A percentile compares a stretch with the other conserved stretches of the same genome.
Conservation (phyloP, 1,284 basidiomycete species). For the Caloboletus firmus region DNA sequence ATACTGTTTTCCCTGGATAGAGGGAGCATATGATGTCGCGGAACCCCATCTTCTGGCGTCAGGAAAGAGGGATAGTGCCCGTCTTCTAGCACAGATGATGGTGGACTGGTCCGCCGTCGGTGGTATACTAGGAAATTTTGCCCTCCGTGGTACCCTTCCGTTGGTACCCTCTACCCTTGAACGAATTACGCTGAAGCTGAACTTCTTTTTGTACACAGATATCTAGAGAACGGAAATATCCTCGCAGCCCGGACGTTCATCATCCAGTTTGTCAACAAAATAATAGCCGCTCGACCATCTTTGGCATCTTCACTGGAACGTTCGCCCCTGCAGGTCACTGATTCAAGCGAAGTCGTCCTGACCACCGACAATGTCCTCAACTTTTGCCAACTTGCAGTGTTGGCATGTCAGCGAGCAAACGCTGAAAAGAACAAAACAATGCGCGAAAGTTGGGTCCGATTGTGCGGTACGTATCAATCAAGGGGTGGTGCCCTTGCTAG, state of each 20-base stretch:
- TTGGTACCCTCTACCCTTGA: constrained; percentile 39
- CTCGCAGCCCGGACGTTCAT: constrained; percentile 85
- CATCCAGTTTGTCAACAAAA: constrained; percentile 65
- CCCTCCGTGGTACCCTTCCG: constrained; percentile 82
- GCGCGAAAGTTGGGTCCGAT: constrained; percentile 78
- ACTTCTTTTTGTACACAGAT: constrained; percentile 40
- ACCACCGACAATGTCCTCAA: constrained; percentile 77
- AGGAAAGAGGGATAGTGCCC: constrained; percentile 84
- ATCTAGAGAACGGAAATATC: constrained; percentile 85
- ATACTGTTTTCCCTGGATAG: constrained; percentile 40
- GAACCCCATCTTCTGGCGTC: constrained; percentile 81
- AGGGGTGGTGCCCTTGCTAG: constrained; percentile 59
- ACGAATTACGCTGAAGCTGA: background rate
- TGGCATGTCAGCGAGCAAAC: constrained; percentile 81
- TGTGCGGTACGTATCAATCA: constrained; percentile 80
- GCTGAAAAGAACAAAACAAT: constrained; percentile 69
- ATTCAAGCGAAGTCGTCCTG: constrained; percentile 65
- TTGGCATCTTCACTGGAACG: constrained; percentile 44
- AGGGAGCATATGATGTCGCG: constrained; percentile 70
- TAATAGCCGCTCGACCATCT: constrained; percentile 43
- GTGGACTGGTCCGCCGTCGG: constrained; percentile 68
- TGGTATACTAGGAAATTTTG: constrained; percentile 64
- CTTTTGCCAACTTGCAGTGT: constrained; percentile 83
- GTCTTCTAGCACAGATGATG: constrained; percentile 82
- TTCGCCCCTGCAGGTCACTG: constrained; percentile 42